Base-by-base conservation (phyloP, 495 filamentous ascomycete genomes). In the Letharia lupina region DNA sequence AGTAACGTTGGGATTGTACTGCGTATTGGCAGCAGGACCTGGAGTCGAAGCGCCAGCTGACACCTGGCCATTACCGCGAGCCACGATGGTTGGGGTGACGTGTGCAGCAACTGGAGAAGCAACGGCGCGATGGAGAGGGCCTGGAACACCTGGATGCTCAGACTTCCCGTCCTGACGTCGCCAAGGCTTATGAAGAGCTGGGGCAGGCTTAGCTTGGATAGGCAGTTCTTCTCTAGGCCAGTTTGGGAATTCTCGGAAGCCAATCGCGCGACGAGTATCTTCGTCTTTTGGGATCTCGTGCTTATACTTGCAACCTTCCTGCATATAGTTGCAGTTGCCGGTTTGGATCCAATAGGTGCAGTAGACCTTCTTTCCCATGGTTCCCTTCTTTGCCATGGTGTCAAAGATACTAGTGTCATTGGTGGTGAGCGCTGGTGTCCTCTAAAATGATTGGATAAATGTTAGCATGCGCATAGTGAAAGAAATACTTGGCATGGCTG, bases 291-390 rank as follows among this genome's bases (percentile, higher is more conserved):
- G 92, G 85, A 96, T 93, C 71, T 93, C 88, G 72, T 96, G 92
- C 75, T 89, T 89, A 78, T 84, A 96, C 69, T 87, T 80, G 75
- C 92, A 96, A 4, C 92, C 91, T 71, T 91, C 86, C 73, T 93
- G 89, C 47, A 81, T 84, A 75, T 89, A 96, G 70, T 89, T 89
- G 74, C 92, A 96, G 59, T 88, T 84, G 41, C 92, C 91, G 57
- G 87, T 86, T 66, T 88, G 87, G 58, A 96, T 86, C 90, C 90
- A 96, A 75, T 91, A 90, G 57, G 90, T 90, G 77, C 92, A 96
- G 74, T 87, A 95, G 58, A 87, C 77, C 72, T 96, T 96, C 76
- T 84, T 81, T 3, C 68, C 70, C 18, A 65, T 47, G 16, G 61
- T 67, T 16, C 68, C 68, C 7, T 61, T 44, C 18, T 44, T 33